Percentiles rank a stretch among this genome's conserved stretches.
Conservation (phyloP, 106 monocot genomes). For the Allium cepa region DNA sequence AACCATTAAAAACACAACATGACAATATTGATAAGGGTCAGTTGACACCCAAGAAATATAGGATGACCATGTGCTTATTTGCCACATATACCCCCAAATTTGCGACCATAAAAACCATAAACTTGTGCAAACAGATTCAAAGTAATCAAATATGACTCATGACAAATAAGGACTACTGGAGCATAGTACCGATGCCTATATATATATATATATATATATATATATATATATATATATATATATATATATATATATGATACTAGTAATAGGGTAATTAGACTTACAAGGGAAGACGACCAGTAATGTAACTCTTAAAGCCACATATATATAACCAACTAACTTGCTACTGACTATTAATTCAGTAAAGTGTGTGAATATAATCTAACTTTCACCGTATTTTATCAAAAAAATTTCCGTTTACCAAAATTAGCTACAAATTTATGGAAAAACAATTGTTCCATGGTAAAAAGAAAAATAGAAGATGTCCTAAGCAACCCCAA, state of each 20-base stretch:
- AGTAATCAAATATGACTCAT: no score
- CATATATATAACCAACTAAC: not conserved
- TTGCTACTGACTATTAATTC: not conserved
- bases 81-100: not conserved
- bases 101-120: no score
- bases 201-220: no score
- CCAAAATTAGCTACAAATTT: not conserved
- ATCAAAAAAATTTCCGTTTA: not conserved
- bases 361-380: no score
- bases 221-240: no score
- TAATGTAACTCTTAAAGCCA: no score
- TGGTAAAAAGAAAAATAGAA: no score
- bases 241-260: no score
- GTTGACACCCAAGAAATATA: not conserved
- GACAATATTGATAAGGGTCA: not conserved
- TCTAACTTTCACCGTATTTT: not conserved
- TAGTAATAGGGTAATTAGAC: not conserved
- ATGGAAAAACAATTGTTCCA: not conserved
- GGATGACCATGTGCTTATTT: not conserved
- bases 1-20: conserved; percentile 1
- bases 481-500: no score
- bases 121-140: no score
- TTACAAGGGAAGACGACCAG: not conserved
- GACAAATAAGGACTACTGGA: no score
- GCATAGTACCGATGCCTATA: no score